Conservation (phyloP, 768 basidiomycete species). For the Phylloporus sp. region DNA sequence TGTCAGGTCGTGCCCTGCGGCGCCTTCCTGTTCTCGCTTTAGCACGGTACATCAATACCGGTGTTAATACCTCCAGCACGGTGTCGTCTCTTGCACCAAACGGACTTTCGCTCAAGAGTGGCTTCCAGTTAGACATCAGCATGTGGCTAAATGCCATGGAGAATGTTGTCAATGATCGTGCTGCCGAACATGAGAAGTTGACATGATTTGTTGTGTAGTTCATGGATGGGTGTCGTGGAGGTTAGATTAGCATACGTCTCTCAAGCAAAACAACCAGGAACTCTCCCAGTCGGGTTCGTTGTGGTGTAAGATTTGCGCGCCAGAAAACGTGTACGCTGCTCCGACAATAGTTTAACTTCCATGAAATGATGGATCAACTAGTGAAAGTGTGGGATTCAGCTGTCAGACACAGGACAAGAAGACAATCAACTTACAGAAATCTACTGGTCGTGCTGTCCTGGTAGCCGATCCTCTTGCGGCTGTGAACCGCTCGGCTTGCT, state of each 20-base stretch:
- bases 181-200: slow-evolving; percentile 49
- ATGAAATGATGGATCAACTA: slow-evolving; percentile 25
- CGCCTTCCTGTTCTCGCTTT: slow-evolving; percentile 93
- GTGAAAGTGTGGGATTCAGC: slow-evolving; percentile 1
- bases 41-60: slow-evolving; percentile 71
- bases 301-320: not conserved
- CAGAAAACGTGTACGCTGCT: slow-evolving; percentile 4
- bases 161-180: slow-evolving; percentile 60
- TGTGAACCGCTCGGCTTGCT: not conserved
- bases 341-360: slow-evolving; percentile 7
- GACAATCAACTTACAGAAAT: slow-evolving; percentile 24
- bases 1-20: slow-evolving; percentile 90
- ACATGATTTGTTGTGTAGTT: slow-evolving; percentile 13
- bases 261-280: not conserved
- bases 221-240: not conserved
- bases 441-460: slow-evolving; percentile 1
- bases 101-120: slow-evolving; percentile 1
- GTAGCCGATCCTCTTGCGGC: slow-evolving; percentile 3
- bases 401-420: not conserved
- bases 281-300: not conserved
- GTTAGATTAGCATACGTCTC: not conserved
- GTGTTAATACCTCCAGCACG: slow-evolving; percentile 24
- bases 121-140: slow-evolving; percentile 42
- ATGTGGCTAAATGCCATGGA: slow-evolving; percentile 86
- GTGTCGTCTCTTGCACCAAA: slow-evolving; percentile 2